Conservation (phyloP, 257 asterid genomes). For the Leonotis leonurus region DNA sequence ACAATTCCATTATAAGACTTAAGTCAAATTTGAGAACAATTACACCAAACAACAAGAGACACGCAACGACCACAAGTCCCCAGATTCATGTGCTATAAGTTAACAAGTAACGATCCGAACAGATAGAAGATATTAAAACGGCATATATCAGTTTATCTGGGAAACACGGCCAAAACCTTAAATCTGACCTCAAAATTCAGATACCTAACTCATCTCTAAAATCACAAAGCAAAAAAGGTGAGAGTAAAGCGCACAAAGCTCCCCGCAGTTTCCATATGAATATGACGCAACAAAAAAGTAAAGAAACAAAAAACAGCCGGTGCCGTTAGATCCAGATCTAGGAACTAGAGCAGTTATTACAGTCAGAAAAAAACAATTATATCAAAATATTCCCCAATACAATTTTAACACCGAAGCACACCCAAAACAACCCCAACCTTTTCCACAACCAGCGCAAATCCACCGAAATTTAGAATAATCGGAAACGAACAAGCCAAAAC, state of each 20-base stretch:
- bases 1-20: neutral
- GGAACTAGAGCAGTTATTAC: neutral
- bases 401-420: neutral
- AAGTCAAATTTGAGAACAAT: neutral
- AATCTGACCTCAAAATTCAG: neutral
- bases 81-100: neutral
- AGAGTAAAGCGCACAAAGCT: neutral
- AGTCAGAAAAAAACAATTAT: conserved; percentile 2
- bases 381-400: neutral
- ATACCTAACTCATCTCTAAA: neutral
- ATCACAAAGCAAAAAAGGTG: neutral
- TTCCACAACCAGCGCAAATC: neutral
- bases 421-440: neutral
- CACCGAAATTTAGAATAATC: neutral
- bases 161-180: neutral
- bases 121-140: neutral
- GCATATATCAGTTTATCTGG: neutral
- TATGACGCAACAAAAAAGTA: neutral
- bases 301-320: neutral
- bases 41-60: neutral
- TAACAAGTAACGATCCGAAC: neutral
- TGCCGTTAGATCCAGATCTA: conserved; percentile 22
- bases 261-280: neutral
- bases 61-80: neutral
- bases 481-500: conserved; percentile 11